phyloP scores from a whole-genome alignment of 2,329 filamentous ascomycete species.

The Colletotrichum tamarilloi region DNA sequence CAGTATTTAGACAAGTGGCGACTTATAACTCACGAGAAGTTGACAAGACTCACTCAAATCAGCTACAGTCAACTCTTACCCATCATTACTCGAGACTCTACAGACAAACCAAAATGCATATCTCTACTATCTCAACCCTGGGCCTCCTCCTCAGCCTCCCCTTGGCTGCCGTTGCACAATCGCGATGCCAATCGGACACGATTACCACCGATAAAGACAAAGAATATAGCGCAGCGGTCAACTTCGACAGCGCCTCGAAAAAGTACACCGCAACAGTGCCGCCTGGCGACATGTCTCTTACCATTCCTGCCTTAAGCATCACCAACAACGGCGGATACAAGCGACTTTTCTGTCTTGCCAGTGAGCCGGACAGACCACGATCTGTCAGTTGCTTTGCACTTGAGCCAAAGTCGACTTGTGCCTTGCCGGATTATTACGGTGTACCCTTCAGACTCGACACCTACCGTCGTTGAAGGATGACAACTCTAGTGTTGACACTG shows the following conservation, averaged over 20 bases:
- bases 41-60: too few species aligned
- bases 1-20: not conserved
- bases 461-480: not conserved
- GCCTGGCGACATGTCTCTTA: not conserved
- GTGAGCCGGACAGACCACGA: not conserved
- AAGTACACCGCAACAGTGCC: not conserved
- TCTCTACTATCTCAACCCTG: not conserved
- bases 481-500: too few species aligned
- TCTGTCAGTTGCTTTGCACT: conserved; percentile 1
- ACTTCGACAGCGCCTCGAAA: not conserved
- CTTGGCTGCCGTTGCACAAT: not conserved
- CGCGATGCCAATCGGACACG: not conserved
- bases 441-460: conserved; percentile 4
- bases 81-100: not conserved
- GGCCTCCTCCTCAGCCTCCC: not conserved
- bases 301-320: not conserved
- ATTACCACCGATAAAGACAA: not conserved
- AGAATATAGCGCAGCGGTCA: not conserved
- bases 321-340: not conserved
- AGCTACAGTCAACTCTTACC: too few species aligned
- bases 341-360: not conserved
- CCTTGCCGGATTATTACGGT: not conserved
- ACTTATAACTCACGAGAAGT: too few species aligned
- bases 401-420: not conserved
- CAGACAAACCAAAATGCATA: not conserved